A percentile compares a stretch with the other conserved stretches of the same genome.
phyloP scores from a whole-genome alignment of 805 yeast genomes.

The Vanderwaltozyma verrucispora region DNA sequence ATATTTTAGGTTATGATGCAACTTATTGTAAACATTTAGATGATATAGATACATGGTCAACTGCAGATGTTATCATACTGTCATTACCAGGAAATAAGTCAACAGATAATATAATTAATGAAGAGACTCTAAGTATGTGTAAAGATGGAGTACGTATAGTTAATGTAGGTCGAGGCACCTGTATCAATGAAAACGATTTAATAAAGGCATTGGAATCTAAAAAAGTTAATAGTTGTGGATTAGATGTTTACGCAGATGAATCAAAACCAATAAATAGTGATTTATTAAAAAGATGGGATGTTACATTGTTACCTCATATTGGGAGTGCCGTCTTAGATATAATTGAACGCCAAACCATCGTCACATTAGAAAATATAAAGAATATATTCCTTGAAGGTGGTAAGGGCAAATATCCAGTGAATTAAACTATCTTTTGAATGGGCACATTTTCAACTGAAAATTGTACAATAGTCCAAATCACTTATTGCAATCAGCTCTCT shows the following conservation, averaged over 20 bases:
- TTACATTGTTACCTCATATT: slow-evolving; percentile 57
- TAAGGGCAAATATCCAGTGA: slow-evolving; percentile 21
- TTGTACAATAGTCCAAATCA: too few species aligned
- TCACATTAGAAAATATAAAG: slow-evolving; percentile 47
- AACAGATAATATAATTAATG: slow-evolving; percentile 46
- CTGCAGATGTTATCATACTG: slow-evolving; percentile 48
- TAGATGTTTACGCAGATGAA: slow-evolving; percentile 64
- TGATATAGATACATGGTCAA: slow-evolving; percentile 28
- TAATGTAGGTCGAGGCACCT: slow-evolving; percentile 67
- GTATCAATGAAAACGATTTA: slow-evolving; percentile 58
- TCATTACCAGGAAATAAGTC: slow-evolving; percentile 57
- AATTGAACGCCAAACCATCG: slow-evolving; percentile 39
- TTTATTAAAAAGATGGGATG: slow-evolving; percentile 48
- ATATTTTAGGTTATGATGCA: slow-evolving; percentile 36
- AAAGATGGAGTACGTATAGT: slow-evolving; percentile 50
- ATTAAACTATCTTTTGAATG: background rate
- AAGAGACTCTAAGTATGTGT: slow-evolving; percentile 35
- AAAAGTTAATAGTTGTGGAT: slow-evolving; percentile 52
- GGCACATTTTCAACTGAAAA: too few species aligned
- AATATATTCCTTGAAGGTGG: slow-evolving; percentile 34
- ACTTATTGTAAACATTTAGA: slow-evolving; percentile 38
- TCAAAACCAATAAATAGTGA: slow-evolving; percentile 40
- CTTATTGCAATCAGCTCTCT: too few species aligned
- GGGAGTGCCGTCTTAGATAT: slow-evolving; percentile 58
- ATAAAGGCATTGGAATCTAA: slow-evolving; percentile 51